A percentile compares a stretch with the other conserved stretches of the same genome.
Conservation (phyloP, 2,329 filamentous ascomycete genomes). For the Scedosporium apiospermum region DNA sequence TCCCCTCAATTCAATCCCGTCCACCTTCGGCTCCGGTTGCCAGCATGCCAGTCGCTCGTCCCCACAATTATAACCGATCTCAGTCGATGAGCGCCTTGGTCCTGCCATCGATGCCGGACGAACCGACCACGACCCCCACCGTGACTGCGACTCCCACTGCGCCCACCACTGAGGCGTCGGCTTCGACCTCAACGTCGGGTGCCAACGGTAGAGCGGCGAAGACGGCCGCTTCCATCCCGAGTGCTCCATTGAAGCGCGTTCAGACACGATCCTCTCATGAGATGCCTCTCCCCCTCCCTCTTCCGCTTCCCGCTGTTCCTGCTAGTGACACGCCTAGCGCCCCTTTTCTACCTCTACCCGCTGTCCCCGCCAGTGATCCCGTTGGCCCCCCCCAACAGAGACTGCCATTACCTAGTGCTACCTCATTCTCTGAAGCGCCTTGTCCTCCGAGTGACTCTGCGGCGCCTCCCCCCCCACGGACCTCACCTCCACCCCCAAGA, state of each 20-base stretch:
- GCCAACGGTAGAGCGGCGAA: background rate
- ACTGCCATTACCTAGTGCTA: conserved; percentile 29
- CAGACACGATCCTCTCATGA: conserved; percentile 1
- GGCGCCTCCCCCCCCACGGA: conserved; percentile 17
- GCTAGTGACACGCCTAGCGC: no score
- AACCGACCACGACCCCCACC: background rate
- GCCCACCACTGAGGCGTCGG: no score
- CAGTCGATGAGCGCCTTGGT: conserved; percentile 27
- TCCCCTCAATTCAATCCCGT: background rate
- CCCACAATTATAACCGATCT: conserved; percentile 22
- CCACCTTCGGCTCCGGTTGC: background rate
- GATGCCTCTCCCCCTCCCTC: background rate
- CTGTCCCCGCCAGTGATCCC: conserved; percentile 40
- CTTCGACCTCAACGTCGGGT: background rate
- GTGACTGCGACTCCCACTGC: no score
- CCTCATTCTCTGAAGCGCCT: conserved; percentile 28
- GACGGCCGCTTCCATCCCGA: conserved; percentile 5
- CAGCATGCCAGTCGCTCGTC: background rate
- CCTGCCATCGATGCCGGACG: conserved; percentile 11
- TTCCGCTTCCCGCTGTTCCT: no score
- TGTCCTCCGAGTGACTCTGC: conserved; percentile 34
- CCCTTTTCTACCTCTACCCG: background rate
- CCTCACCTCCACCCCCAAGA: conserved; percentile 29
- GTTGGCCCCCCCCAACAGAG: conserved; percentile 25
- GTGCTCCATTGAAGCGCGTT: background rate